phyloP scores from a whole-genome alignment of 495 filamentous ascomycete genomes.

The Xylaria grammica region DNA sequence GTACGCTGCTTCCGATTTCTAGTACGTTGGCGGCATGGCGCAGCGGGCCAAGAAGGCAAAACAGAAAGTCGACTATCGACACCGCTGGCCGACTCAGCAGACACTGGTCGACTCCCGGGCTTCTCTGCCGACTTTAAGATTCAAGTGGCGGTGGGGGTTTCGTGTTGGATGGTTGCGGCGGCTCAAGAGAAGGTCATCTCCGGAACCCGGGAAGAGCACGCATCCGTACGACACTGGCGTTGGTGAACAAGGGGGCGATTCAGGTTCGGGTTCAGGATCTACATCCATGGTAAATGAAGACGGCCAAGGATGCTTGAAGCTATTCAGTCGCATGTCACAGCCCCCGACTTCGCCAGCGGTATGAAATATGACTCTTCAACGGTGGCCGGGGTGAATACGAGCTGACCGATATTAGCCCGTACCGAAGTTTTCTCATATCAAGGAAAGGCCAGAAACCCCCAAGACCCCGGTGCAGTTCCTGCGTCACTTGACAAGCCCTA shows the following conservation, averaged over 20 bases:
- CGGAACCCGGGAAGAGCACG: conserved; percentile 27
- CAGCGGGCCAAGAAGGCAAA: conserved; percentile 4
- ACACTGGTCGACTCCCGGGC: conserved; percentile 31
- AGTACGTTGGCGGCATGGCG: conserved; percentile 24
- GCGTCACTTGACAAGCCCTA: conserved; percentile 18
- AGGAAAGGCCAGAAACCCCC: conserved; percentile 24
- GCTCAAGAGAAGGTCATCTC: conserved; percentile 8
- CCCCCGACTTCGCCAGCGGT: background rate
- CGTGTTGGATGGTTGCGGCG: background rate
- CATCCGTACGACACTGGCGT: conserved; percentile 37
- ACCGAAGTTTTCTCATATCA: conserved; percentile 16
- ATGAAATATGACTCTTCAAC: background rate
- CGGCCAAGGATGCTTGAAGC: background rate
- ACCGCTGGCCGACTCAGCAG: conserved; percentile 39
- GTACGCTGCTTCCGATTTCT: background rate
- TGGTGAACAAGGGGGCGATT: conserved; percentile 8
- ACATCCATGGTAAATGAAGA: background rate
- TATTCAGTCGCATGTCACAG: background rate
- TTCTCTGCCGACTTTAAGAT: background rate
- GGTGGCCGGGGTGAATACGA: background rate
- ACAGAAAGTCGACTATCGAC: conserved; percentile 28
- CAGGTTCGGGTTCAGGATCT: background rate
- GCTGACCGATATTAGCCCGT: conserved; percentile 16
- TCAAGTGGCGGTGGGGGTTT: conserved; percentile 1
- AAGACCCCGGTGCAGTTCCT: conserved; percentile 26